Evolutionary conservation across 306 rosid species (phyloP), one percentile per base, ranked within the genome.

Genomic region (Mucuna pruriens): DNA sequence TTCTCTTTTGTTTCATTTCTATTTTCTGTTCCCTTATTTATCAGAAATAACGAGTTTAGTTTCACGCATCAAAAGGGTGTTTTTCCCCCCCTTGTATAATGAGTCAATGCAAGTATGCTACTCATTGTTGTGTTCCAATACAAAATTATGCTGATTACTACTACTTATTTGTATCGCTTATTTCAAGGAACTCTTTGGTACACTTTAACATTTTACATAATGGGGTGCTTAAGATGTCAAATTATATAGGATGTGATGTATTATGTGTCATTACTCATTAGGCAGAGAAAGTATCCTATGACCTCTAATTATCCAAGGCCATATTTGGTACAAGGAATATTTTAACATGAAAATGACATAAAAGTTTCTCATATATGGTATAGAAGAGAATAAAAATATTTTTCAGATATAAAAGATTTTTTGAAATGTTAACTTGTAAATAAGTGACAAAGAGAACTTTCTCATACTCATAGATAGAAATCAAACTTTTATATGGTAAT

Each of bases 41-140:
- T 77, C 81, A 83, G 34, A 67, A 71, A 79, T 85, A 84, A 64
- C 23, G 38, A 74, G 10, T 70, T 36, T 67, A 68, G 82, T 62
- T 49, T 13, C 38, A 62, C 62, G 31, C 77, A 86, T 66, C 75
- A 73, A 83, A 76, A 22, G 82, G 66, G 36, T 29, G 58, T 63
- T 26, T n/a, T 26, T 11, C 2, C 8, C 38, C 49, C 63, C 66
- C 11, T 2, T 12, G 16, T n/a, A 9, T 7, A 10, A 71, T 61
- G 80, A 76, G 66, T 39, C 73, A 67, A 38, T 57, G 75, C 82
- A 74, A 58, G 71, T 64, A 33, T 66, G 77, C 80, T 78, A 55
- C 75, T 67, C 20, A 67, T 51, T 68, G 51, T 67, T 76, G 60
- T 82, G 81, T 86, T 77, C 31, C 66, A 23, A 55, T 23, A 33